Conservation (phyloP, 352 stramenopile species). For the Aphanomyces cochlioides region DNA sequence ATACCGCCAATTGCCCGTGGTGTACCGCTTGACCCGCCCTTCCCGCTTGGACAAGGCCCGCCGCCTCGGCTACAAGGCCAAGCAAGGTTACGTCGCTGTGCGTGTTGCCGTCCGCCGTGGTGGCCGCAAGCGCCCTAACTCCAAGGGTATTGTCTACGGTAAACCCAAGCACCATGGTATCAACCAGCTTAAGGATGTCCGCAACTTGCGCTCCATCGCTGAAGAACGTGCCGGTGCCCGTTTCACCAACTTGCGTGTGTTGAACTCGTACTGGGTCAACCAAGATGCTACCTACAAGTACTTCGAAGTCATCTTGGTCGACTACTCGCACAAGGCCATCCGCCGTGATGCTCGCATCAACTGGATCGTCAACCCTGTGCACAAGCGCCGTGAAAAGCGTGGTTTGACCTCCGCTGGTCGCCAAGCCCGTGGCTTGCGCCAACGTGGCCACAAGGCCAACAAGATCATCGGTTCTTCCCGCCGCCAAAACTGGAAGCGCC, state of each 20-base stretch:
- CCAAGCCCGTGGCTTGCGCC: slow-evolving; percentile 96
- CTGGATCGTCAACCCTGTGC: slow-evolving; percentile 98
- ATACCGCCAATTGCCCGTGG: slow-evolving; percentile 98
- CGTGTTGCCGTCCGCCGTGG: slow-evolving; percentile 96
- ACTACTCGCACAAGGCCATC: slow-evolving; percentile 97
- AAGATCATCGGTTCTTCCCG: slow-evolving; percentile 97
- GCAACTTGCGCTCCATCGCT: slow-evolving; percentile 97
- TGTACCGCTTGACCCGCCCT: slow-evolving; percentile 92
- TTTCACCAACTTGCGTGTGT: slow-evolving; percentile 97
- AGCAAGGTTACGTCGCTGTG: slow-evolving; percentile 98
- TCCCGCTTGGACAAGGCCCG: slow-evolving; percentile 99
- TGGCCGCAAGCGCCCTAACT: slow-evolving; percentile 98
- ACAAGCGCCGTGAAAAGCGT: slow-evolving; percentile 99
- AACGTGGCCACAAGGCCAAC: slow-evolving; percentile 98
- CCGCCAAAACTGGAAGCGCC: slow-evolving; percentile 97
- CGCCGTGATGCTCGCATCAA: slow-evolving; percentile 99
- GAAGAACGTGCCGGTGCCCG: slow-evolving; percentile 98
- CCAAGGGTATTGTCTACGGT: slow-evolving; percentile 99
- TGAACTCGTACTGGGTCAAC: slow-evolving; percentile 99
- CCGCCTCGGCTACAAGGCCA: slow-evolving; percentile 99
- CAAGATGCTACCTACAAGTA: slow-evolving; percentile 99
- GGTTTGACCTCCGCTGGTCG: slow-evolving; percentile 98
- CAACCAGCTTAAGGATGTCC: slow-evolving; percentile 99
- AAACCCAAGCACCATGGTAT: slow-evolving; percentile 99
- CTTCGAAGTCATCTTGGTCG: slow-evolving; percentile 99